Evolutionary conservation across 106 monocot genomes (phyloP).

Genomic region (Dendrobium huoshanense): DNA sequence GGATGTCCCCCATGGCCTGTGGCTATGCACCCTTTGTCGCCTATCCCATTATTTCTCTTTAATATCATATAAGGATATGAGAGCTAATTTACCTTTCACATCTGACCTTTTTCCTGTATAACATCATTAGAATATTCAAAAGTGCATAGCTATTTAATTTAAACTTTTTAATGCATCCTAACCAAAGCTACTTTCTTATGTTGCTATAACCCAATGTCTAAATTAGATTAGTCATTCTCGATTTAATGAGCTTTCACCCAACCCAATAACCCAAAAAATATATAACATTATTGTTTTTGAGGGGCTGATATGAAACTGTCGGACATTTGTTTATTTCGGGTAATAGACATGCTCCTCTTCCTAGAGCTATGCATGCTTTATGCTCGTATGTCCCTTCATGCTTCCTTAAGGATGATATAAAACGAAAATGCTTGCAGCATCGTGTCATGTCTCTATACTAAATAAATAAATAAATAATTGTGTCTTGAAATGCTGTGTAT

Average conservation of each 20-base stretch:
- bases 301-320: neutral
- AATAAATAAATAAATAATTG: neutral
- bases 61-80: neutral
- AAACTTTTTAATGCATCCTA: neutral
- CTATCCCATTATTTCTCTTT: neutral
- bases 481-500: neutral
- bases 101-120: neutral
- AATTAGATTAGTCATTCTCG: neutral
- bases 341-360: neutral
- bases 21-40: too few species aligned
- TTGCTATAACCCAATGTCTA: neutral
- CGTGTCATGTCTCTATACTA: neutral
- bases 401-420: neutral
- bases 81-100: neutral
- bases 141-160: neutral
- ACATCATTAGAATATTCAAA: neutral
- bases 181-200: neutral
- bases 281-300: too few species aligned
- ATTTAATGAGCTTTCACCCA: neutral
- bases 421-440: neutral
- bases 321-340: neutral
- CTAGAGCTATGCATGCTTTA: neutral
- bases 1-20: too few species aligned
- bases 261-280: neutral
- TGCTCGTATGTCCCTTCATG: neutral